Evolutionary conservation across 78 protist genomes (phyloP), one percentile per base, ranked within the genome.

Genomic region (Dictyostelium capitatum): DNA sequence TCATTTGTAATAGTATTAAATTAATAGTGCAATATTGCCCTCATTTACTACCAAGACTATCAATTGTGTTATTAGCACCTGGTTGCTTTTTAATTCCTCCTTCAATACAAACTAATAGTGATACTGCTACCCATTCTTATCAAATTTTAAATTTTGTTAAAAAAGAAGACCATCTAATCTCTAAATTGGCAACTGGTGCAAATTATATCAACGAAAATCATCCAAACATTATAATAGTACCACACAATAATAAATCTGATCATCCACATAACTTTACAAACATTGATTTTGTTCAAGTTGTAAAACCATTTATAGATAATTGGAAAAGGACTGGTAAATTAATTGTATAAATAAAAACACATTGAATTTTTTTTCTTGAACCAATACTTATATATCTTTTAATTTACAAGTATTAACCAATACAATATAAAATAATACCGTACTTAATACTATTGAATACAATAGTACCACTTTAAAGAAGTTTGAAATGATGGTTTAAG

Each of bases 251-350:
- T 41, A 54, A n/a, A 47, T 6, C 28, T 37, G 79, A 87, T 9
- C 57, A 74, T 30, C 92, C 92, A 14, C 92, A 87, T 32, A 87
- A 87, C 37, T 77, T 70, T 32, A 62, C 78, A 25, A 62, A 48
- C 20, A 2, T 23, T 9, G 92, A 87, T 77, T 87, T 32, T n/a
- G 25, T 47, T 8, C 0, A 25, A 12, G 23, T 23, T 46, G 82
- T 56, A 12, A 20, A 14, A 74, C 81, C 81, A 5, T 84, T 72
- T 56, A 25, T 84, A 7, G 50, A 37, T 15, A 17, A 47, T 30
- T 84, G 47, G 59, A 84, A 32, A 37, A 5, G 19, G 1, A 50
- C 64, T 78, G 83, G 83, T 6, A 50, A 53, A 78, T 54, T 78
- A 54, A 72, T 72, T 74, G 12, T 74, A 25, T 41, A 74, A 74